Conservation (phyloP, 1,284 basidiomycete genomes). For the Pterulicium gracile region DNA sequence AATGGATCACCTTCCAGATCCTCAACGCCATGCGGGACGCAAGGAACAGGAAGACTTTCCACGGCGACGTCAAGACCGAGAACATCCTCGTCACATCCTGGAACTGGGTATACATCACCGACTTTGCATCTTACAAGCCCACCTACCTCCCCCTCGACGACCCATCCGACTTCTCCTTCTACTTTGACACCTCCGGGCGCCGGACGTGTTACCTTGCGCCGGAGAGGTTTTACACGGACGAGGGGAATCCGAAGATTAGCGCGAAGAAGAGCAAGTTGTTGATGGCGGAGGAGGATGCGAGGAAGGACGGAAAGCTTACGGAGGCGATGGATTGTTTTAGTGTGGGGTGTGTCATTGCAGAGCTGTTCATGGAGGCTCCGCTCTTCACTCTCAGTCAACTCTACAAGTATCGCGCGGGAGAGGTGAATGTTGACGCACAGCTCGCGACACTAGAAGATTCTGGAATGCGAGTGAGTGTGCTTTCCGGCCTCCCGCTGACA, state of each 20-base stretch:
- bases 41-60: conserved; percentile 75
- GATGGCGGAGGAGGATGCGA: conserved; percentile 34
- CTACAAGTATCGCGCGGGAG: conserved; percentile 89
- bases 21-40: conserved; percentile 80
- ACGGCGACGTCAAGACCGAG: conserved; percentile 97
- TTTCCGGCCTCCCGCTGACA: conserved; percentile 6
- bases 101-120: conserved; percentile 92
- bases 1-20: conserved; percentile 96
- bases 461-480: conserved; percentile 59
- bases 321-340: conserved; percentile 99
- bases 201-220: conserved; percentile 96
- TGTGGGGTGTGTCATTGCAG: conserved; percentile 90
- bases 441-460: conserved; percentile 74
- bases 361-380: conserved; percentile 90
- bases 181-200: conserved; percentile 90
- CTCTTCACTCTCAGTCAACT: conserved; percentile 93
- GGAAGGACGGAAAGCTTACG: conserved; percentile 71
- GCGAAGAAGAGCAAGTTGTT: conserved; percentile 45
- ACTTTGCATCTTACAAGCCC: conserved; percentile 97
- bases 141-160: conserved; percentile 94
- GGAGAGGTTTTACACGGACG: conserved; percentile 86
- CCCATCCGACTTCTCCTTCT: conserved; percentile 96
- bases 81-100: conserved; percentile 96
- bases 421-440: conserved; percentile 68
- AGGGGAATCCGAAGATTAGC: conserved; percentile 57